Conservation (phyloP, 257 asterid species). For the Gentiana straminea region DNA sequence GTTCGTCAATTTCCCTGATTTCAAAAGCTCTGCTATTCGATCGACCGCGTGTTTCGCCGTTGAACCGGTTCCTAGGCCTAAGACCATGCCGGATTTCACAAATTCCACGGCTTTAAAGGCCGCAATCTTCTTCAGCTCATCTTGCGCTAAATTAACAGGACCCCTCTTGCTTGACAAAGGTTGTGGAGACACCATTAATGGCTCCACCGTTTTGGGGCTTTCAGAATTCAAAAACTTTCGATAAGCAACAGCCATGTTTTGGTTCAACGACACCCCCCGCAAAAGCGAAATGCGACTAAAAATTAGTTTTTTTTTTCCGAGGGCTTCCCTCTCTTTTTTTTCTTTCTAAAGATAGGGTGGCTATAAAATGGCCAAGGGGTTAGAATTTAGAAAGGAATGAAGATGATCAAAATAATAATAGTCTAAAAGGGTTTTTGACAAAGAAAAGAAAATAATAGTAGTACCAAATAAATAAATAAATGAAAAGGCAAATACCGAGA, state of each 20-base stretch:
- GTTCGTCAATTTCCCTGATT: conserved; percentile 19
- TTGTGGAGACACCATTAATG: conserved; percentile 13
- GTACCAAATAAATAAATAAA: too few relatives aligned
- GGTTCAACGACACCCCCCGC: neutral
- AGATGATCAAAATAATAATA: too few relatives aligned
- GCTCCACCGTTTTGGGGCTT: conserved; percentile 9
- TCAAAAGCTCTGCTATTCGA: conserved; percentile 23
- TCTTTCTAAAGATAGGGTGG: too few relatives aligned
- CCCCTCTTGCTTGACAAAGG: conserved; percentile 1
- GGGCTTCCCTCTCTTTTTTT: too few relatives aligned
- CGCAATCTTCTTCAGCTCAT: conserved; percentile 33
- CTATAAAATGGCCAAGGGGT: too few relatives aligned
- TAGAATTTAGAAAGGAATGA: too few relatives aligned
- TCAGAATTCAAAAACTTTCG: conserved; percentile 17
- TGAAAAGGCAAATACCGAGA: too few relatives aligned
- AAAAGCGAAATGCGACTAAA: neutral
- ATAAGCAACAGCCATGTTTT: conserved; percentile 26
- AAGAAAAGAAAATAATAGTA: too few relatives aligned
- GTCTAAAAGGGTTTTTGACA: too few relatives aligned
- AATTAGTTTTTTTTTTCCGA: too few relatives aligned
- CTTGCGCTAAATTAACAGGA: conserved; percentile 18
- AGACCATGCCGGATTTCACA: conserved; percentile 36
- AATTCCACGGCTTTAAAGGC: conserved; percentile 35
- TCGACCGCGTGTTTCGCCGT: conserved; percentile 38
- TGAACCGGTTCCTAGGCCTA: conserved; percentile 40